Evolutionary conservation across 257 asterid species (phyloP), one percentile per base, ranked within the genome.

Genomic region (Orobanche coerulescens): DNA sequence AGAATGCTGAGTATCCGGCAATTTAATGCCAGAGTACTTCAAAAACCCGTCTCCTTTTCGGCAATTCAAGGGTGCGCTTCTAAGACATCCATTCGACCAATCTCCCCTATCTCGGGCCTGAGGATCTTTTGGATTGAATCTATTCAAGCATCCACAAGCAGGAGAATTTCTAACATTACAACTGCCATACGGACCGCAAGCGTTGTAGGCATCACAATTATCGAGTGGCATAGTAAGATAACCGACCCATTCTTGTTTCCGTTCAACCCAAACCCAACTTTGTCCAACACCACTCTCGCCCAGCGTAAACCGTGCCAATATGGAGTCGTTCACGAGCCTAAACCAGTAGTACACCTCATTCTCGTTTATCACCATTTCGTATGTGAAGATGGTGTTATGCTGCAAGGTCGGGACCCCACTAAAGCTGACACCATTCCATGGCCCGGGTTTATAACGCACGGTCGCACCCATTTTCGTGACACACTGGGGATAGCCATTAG

Each of bases 371-470:
- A 44, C 55, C 20, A 75, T 16, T 1, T 40, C 71, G 37, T 6
- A 67, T 0, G 10, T 37, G 0, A 16, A 66, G 1, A 63, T 46
- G 0, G 62, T 1, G 5, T 58, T 59, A 4, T 52, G 23, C 42
- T 18, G 60, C 49, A 67, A 19, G 34, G 16, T 49, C 6, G 80
- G 72, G 43, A 14, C n/a, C 34, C 80, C 76, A 42, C 72, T 66
- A 54, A 68, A 68, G 8, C 71, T 40, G 0, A 72, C 26, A 6
- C 84, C 84, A 24, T 75, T 75, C 84, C 84, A 78, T 0, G 84
- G 74, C 12, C 84, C 84, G 0, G 56, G 24, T 44, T 72, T 69
- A 11, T 25, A 52, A 6, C 3, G 4, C 19, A 52, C 71, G 7
- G 20, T 28, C 0, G 28, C 30, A 2, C 68, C 69, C 43, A 40